A percentile compares a stretch with the other conserved stretches of the same genome.
Evolutionary conservation across 1,139 yeast species (phyloP).

Genomic region (Scheffersomyces titani): DNA sequence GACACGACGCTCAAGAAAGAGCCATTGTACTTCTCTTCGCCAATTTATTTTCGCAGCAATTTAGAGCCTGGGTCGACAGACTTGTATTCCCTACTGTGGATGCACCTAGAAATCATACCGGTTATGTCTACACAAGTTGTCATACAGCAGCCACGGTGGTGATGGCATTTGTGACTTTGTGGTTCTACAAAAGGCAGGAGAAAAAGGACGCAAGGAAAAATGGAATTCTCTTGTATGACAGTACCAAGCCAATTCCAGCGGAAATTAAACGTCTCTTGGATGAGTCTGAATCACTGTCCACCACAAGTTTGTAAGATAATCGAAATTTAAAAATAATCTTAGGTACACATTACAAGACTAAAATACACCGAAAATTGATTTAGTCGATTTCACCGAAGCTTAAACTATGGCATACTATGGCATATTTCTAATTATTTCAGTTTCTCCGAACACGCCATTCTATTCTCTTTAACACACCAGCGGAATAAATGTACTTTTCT

Average conservation of each 20-base stretch:
- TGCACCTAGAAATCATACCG: constrained; percentile 40
- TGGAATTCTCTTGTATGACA: constrained; percentile 22
- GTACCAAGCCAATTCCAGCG: neutral
- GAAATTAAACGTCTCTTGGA: neutral
- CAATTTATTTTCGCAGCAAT: constrained; percentile 39
- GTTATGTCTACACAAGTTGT: constrained; percentile 21
- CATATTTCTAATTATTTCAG: neutral
- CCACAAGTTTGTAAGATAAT: neutral
- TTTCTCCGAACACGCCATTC: neutral
- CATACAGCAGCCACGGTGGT: constrained; percentile 48
- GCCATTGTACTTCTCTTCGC: constrained; percentile 37
- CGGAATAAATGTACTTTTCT: neutral
- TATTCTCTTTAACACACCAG: too few relatives aligned
- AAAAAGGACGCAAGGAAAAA: constrained; percentile 50
- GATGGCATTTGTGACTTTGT: constrained; percentile 58
- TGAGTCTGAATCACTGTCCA: neutral
- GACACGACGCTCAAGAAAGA: constrained; percentile 35
- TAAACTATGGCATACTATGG: neutral
- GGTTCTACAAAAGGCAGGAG: constrained; percentile 61
- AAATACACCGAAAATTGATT: neutral
- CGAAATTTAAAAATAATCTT: too few relatives aligned
- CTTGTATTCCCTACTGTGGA: constrained; percentile 29
- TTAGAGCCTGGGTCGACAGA: constrained; percentile 35
- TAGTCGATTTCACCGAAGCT: neutral
- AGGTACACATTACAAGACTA: too few relatives aligned